Evolutionary conservation across 1,284 basidiomycete species (phyloP).

Genomic region (Cryptococcus floricola): DNA sequence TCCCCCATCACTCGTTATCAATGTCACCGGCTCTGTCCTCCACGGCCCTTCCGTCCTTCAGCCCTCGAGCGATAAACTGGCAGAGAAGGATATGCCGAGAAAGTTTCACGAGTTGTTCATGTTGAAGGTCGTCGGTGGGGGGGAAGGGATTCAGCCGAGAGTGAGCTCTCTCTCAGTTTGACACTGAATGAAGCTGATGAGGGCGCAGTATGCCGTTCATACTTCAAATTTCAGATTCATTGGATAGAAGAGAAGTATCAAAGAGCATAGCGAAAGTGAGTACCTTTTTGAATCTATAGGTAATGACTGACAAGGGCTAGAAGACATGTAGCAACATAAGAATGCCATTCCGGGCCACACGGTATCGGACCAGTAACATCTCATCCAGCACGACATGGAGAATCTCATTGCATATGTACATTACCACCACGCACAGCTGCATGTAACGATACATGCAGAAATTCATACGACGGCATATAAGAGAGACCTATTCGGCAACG

Average conservation of each 20-base stretch:
- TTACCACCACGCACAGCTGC: too few relatives aligned
- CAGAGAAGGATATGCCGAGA: constrained; percentile 29
- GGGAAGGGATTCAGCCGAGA: constrained; percentile 42
- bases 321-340: too few relatives aligned
- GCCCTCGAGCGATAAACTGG: constrained; percentile 3
- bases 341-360: too few relatives aligned
- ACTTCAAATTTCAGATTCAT: constrained; percentile 45
- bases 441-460: too few relatives aligned
- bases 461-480: too few relatives aligned
- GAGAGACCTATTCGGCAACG: too few relatives aligned
- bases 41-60: constrained; percentile 36
- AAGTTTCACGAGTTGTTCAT: constrained; percentile 47
- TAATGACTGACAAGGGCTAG: too few relatives aligned
- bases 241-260: constrained; percentile 16
- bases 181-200: constrained; percentile 2
- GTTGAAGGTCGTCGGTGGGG: constrained; percentile 31
- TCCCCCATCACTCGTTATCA: constrained; percentile 40
- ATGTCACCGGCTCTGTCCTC: constrained; percentile 42
- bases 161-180: constrained; percentile 15
- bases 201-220: constrained; percentile 37
- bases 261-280: neutral
- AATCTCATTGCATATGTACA: too few relatives aligned
- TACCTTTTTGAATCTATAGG: too few relatives aligned
- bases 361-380: too few relatives aligned
- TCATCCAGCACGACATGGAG: too few relatives aligned